Evolutionary conservation across 495 filamentous ascomycete species (phyloP), one percentile per base, ranked within the genome.

Genomic region (Penicillium cinerascens): DNA sequence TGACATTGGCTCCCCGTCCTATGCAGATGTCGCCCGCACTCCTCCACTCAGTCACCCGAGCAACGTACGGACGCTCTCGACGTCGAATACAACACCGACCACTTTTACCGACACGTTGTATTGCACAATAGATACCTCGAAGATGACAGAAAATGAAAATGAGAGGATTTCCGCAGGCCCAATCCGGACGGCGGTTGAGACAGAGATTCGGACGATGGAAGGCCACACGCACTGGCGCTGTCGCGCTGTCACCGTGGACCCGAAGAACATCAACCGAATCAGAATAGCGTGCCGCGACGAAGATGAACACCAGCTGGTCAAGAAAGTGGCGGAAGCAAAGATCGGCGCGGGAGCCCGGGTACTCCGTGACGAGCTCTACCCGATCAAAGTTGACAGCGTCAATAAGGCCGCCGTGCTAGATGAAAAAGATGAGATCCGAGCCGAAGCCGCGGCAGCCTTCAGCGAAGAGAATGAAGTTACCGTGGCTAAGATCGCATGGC

Each of bases 61-160:
- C 29, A 58, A 62, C 22, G 55, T 58, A 55, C 48, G 47, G 47
- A 58, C 37, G 0, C 47, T 61, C 6, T 55, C 44, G 44, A 44
- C 59, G 37, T 23, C 13, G 70, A 87, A n/a, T n/a, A n/a, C n/a
- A n/a, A n/a, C n/a, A n/a, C n/a, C n/a, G n/a, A n/a, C n/a, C n/a
- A n/a, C n/a, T 90, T 55, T 58, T 41, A 62, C 59, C 48, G 59
- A 62, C 21, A 58, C 55, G 1, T 26, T 60, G 1, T 60, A 64
- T 29, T 64, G 58, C 43, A 61, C 52, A 15, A 59, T 61, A 39
- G 55, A 65, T 33, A 65, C 58, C 47, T 61, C 62, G 29, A 57
- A 44, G 41, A 64, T 65, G 59, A 11, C 42, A 33, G 56, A 59
- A 21, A 59, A 27, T 25, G 60, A 61, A 37, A 64, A 46, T 23